These are phyloP conservation scores for Suillus sp. DNA, from an alignment of 768 basidiomycete genomes.

Conservation along the genomic window DNA sequence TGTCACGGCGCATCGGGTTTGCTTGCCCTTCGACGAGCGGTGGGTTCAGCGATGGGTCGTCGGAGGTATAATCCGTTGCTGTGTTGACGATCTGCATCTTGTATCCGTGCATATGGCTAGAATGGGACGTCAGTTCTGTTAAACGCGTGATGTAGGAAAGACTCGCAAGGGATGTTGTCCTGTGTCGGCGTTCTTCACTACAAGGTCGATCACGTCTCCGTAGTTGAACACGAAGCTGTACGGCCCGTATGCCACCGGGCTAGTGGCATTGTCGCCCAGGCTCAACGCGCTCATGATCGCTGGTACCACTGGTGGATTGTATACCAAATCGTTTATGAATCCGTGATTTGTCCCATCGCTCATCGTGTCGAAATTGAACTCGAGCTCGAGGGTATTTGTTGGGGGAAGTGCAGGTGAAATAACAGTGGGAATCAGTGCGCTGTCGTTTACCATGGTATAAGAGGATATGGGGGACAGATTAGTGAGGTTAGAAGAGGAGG, in stretches of 20 bases:
- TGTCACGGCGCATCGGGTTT: conserved; percentile 94
- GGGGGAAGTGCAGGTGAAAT: conserved; percentile 49
- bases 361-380: conserved; percentile 83
- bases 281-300: conserved; percentile 74
- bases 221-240: conserved; percentile 76
- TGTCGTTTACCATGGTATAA: conserved; percentile 70
- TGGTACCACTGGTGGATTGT: conserved; percentile 72
- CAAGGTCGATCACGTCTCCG: conserved; percentile 75
- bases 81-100: conserved; percentile 80
- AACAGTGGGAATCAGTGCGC: conserved; percentile 63
- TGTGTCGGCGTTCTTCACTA: conserved; percentile 68
- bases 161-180: conserved; percentile 86
- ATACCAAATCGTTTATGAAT: conserved; percentile 73
- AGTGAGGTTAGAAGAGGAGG: conserved; percentile 48
- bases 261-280: conserved; percentile 73
- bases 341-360: conserved; percentile 82
- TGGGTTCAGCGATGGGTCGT: conserved; percentile 79
- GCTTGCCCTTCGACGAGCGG: conserved; percentile 72
- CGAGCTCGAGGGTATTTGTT: conserved; percentile 66
- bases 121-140: conserved; percentile 4
- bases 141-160: not conserved
- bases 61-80: conserved; percentile 66
- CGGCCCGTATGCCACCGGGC: conserved; percentile 75
- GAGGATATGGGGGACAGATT: conserved; percentile 54
- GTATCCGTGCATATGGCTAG: conserved; percentile 90